Evolutionary conservation across 495 filamentous ascomycete species (phyloP).

Genomic region (Opeltia flavorubescens): DNA sequence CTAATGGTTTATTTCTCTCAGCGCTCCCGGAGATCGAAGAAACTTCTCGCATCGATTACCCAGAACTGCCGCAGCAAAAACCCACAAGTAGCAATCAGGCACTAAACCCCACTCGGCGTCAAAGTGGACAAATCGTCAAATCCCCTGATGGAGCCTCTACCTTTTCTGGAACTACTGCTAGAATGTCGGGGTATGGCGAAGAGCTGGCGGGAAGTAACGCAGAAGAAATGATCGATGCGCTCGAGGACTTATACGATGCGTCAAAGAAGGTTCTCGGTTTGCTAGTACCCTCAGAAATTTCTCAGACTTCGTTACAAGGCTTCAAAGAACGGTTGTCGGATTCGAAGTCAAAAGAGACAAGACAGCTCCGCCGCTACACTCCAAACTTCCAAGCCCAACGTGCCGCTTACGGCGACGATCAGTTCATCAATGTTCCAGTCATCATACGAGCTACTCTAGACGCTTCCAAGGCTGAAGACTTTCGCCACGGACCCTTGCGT

Average conservation of each 20-base stretch:
- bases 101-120: background rate
- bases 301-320: slow-evolving; percentile 11
- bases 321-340: slow-evolving; percentile 18
- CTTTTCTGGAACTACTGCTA: slow-evolving; percentile 29
- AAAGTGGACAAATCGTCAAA: slow-evolving; percentile 2
- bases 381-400: slow-evolving; percentile 14
- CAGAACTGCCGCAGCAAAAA: slow-evolving; percentile 3
- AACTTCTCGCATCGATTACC: slow-evolving; percentile 11
- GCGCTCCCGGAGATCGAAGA: no score
- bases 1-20: no score
- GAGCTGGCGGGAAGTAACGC: slow-evolving; percentile 20
- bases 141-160: slow-evolving; percentile 24
- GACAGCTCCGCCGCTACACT: slow-evolving; percentile 14
- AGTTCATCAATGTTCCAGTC: slow-evolving; percentile 17
- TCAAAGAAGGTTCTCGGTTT: slow-evolving; percentile 19
- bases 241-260: slow-evolving; percentile 19
- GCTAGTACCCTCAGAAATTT: slow-evolving; percentile 16
- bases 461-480: slow-evolving; percentile 7
- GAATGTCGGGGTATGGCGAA: slow-evolving; percentile 21
- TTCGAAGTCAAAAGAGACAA: slow-evolving; percentile 18
- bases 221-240: slow-evolving; percentile 18
- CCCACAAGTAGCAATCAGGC: background rate
- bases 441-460: slow-evolving; percentile 18
- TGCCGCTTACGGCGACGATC: slow-evolving; percentile 15
- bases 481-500: slow-evolving; percentile 11